Base-by-base conservation (phyloP, 2,329 filamentous ascomycete species). In the Parafenestella ontariensis region DNA sequence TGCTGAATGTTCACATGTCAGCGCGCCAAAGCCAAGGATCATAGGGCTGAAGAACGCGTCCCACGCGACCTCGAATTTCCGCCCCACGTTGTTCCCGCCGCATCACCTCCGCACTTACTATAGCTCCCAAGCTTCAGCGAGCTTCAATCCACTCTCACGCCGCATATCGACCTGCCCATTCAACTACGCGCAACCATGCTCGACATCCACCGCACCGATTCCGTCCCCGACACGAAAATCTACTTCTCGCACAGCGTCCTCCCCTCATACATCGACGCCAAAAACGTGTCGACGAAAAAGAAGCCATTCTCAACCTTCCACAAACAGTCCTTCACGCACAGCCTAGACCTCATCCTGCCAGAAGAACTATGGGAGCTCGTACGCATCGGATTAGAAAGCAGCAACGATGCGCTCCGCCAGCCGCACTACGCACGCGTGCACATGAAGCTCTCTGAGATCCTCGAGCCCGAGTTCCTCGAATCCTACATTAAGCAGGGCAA, bases 401-500 rank as follows among this genome's bases (percentile, higher is more conserved):
- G 60, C 3, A 75, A 77, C 31, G 59, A 76, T 21, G 50, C 53
- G 9, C 48, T 43, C 9, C 64, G 65, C n/a, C 71, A 64, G 9
- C 66, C 78, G 13, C 75, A 77, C 42, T 96, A 91, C 79, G 84
- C 85, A 28, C 84, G 85, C 55, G 86, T 96, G 2, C 84, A 86
- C 62, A 87, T 96, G 83, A 85, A 86, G 3, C 81, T 96, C 9
- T 83, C 82, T 8, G 87, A 91, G 54, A 71, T 98, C 5, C 72
- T 98, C 1, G 82, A 89, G 29, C 85, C 86, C 1, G 84, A 87
- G 0, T 96, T 97, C 66, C 92, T 96, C 68, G 89, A 85, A n/a
- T 81, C 87, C 39, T 93, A 96, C 70, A 88, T 98, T 62, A 96
- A 96, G 2, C 54, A 54, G 92, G 91, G 91, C 5, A 88, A 92